Conservation (phyloP, 331 rosid genomes). For the Prunus yedoensis region DNA sequence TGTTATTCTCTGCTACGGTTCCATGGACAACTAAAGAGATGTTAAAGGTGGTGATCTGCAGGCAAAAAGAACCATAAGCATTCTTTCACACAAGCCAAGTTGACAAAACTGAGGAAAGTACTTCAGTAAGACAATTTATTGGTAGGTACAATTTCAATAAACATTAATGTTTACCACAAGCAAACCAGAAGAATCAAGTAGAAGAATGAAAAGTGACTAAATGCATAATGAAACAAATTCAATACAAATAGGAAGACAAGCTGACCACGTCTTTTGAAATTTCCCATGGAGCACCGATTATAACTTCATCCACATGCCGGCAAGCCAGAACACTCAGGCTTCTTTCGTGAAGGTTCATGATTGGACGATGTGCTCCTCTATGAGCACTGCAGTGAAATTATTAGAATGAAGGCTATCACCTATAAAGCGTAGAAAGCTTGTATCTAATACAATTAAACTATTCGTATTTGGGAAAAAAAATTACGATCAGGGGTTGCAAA, state of each 20-base stretch:
- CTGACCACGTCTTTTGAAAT: constrained; percentile 57
- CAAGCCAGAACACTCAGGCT: constrained; percentile 63
- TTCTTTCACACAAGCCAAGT: background rate
- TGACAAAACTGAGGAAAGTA: constrained; percentile 4
- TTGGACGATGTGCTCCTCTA: constrained; percentile 64
- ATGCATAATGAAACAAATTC: background rate
- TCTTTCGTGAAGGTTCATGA: constrained; percentile 65
- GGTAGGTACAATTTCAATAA: background rate
- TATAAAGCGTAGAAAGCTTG: background rate
- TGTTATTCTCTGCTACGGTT: constrained; percentile 70
- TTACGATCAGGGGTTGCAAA: background rate
- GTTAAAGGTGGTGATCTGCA: constrained; percentile 90
- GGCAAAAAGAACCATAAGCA: constrained; percentile 9
- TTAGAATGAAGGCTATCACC: background rate
- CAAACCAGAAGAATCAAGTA: background rate
- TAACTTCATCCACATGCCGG: constrained; percentile 66
- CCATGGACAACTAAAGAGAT: constrained; percentile 91
- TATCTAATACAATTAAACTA: background rate
- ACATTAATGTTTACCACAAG: background rate
- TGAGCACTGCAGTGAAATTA: constrained; percentile 36
- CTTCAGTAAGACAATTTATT: background rate
- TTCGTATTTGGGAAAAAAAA: background rate
- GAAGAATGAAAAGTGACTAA: background rate
- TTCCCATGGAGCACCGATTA: constrained; percentile 65
- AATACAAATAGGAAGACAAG: constrained; percentile 2